Evolutionary conservation across 371 early-diverging fungal species (phyloP).

Genomic region (Mortierella sp.): DNA sequence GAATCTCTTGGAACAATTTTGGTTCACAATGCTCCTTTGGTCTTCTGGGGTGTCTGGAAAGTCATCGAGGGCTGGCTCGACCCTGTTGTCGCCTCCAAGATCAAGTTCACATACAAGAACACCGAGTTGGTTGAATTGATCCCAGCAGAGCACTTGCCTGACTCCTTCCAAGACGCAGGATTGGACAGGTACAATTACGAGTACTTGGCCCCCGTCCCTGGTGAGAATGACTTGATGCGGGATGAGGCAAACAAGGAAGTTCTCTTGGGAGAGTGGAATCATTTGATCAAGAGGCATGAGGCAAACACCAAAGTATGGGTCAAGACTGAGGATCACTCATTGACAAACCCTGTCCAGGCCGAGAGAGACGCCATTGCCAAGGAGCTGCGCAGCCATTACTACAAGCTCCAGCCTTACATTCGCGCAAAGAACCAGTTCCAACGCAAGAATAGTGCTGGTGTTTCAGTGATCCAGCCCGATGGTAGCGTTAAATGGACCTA

Average conservation of each 20-base stretch:
- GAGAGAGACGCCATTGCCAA: constrained; percentile 45
- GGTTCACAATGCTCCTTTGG: constrained; percentile 89
- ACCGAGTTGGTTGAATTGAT: constrained; percentile 72
- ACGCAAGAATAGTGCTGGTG: constrained; percentile 34
- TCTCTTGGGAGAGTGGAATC: constrained; percentile 52
- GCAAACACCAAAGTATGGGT: constrained; percentile 55
- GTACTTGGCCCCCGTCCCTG: constrained; percentile 44
- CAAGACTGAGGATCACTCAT: constrained; percentile 9
- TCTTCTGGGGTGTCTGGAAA: constrained; percentile 88
- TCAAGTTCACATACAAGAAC: constrained; percentile 82
- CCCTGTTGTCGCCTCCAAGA: constrained; percentile 91
- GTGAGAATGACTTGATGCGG: constrained; percentile 48
- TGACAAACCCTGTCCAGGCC: neutral
- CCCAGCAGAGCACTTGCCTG: constrained; percentile 54
- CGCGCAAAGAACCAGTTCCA: constrained; percentile 59
- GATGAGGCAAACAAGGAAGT: constrained; percentile 24
- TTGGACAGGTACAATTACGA: constrained; percentile 52
- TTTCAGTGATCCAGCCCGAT: constrained; percentile 32
- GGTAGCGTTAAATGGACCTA: constrained; percentile 41
- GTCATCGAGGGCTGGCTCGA: constrained; percentile 88
- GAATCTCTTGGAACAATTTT: constrained; percentile 85
- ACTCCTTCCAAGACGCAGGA: constrained; percentile 48
- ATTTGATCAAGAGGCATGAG: constrained; percentile 47
- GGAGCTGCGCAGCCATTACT: constrained; percentile 40
- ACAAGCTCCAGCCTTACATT: constrained; percentile 55